These are phyloP conservation scores for Solanum tarijense DNA, from an alignment of 257 asterid species.

Conservation along the genomic window DNA sequence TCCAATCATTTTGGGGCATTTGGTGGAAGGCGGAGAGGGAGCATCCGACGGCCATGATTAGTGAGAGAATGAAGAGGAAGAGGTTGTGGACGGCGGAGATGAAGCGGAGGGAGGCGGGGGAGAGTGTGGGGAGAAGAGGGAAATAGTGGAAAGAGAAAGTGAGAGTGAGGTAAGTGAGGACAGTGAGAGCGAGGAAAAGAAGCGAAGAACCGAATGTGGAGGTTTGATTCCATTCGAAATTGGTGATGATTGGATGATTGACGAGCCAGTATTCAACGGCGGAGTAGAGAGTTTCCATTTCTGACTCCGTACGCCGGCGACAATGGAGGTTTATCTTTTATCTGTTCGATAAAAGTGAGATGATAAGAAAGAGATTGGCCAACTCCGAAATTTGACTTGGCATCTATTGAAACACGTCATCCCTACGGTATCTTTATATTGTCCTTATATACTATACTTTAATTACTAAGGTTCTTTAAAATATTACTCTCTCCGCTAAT, in stretches of 20 bases:
- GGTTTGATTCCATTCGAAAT: conserved; percentile 59
- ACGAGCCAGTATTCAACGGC: conserved; percentile 49
- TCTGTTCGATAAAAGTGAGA: neutral
- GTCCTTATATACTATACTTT: too few relatives aligned
- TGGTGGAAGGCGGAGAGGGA: conserved; percentile 60
- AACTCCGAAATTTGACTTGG: neutral
- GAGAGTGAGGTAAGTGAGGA: conserved; percentile 49
- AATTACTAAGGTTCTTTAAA: too few relatives aligned
- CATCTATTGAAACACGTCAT: neutral
- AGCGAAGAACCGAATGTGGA: conserved; percentile 54
- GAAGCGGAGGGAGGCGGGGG: conserved; percentile 54
- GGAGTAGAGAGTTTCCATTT: conserved; percentile 33
- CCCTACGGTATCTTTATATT: too few relatives aligned
- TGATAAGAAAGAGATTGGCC: neutral
- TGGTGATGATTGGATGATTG: conserved; percentile 47
- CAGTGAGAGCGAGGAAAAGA: conserved; percentile 42
- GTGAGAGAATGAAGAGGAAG: conserved; percentile 61
- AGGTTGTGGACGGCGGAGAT: conserved; percentile 72
- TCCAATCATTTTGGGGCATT: conserved; percentile 34
- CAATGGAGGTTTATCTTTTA: neutral
- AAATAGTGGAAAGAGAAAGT: conserved; percentile 41
- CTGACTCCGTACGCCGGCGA: neutral
- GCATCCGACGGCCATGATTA: conserved; percentile 64
- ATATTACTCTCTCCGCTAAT: neutral
- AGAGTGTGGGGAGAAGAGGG: conserved; percentile 24